These are phyloP conservation scores for Cryphonectria nitschkei DNA, from an alignment of 2,329 filamentous ascomycete genomes.

Conservation along the genomic window DNA sequence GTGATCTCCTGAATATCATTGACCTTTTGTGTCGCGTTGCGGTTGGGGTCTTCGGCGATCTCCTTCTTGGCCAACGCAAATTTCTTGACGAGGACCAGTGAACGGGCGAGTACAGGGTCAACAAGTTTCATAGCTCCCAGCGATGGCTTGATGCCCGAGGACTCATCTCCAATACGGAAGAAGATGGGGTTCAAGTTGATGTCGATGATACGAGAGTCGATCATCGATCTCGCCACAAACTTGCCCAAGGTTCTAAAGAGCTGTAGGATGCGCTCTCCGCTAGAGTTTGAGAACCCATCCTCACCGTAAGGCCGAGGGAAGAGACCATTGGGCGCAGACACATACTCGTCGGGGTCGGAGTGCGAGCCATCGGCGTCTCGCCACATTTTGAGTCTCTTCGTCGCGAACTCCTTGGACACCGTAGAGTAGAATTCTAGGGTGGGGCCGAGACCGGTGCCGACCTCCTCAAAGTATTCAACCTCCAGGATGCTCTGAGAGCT, in stretches of 20 bases:
- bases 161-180: slow-evolving; percentile 85
- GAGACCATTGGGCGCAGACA: slow-evolving; percentile 80
- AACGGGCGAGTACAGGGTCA: slow-evolving; percentile 83
- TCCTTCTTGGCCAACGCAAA: slow-evolving; percentile 82
- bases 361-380: slow-evolving; percentile 75
- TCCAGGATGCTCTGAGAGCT: slow-evolving; percentile 95
- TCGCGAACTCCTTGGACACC: slow-evolving; percentile 94
- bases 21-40: slow-evolving; percentile 72
- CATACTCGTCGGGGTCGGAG: slow-evolving; percentile 74
- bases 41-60: slow-evolving; percentile 69
- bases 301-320: slow-evolving; percentile 91
- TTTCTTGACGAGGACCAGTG: slow-evolving; percentile 83
- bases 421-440: slow-evolving; percentile 98
- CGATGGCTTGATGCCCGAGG: slow-evolving; percentile 72
- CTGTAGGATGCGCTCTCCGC: slow-evolving; percentile 85
- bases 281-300: slow-evolving; percentile 72
- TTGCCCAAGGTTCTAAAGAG: slow-evolving; percentile 94
- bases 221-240: slow-evolving; percentile 96
- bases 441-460: slow-evolving; percentile 92
- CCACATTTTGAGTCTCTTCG: slow-evolving; percentile 97
- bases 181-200: slow-evolving; percentile 97
- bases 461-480: slow-evolving; percentile 98
- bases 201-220: slow-evolving; percentile 96
- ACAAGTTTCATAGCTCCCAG: slow-evolving; percentile 88
- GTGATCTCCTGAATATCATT: slow-evolving; percentile 69